Evolutionary conservation across 2,329 filamentous ascomycete genomes (phyloP), one percentile per base, ranked within the genome.

Genomic region (Fonsecaea pedrosoi): DNA sequence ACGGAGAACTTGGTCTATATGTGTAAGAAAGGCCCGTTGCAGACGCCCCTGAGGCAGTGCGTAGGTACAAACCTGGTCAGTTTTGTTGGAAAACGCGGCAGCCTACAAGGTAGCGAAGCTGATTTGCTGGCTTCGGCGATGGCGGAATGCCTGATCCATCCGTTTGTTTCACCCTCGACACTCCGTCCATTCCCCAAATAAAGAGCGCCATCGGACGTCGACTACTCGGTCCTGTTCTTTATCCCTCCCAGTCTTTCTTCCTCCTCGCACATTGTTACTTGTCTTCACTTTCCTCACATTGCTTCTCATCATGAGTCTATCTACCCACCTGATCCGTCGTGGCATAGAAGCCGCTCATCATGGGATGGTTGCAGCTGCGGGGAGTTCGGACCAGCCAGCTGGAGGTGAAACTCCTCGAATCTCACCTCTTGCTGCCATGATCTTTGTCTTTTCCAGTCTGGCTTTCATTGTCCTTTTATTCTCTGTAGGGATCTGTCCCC

Each of bases 281-380:
- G 42, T 12, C 30, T 10, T 34, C 42, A 34, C 37, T 21, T 70
- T 50, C 35, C 30, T 18, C 34, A 38, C 38, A 37, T n/a, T 13
- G 30, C 4, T 40, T 21, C 21, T 42, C 60, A 45, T n/a, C 55
- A 70, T 70, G 68, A 66, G 56, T 57, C 34, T 70, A 42, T 58
- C 68, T 35, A 64, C 34, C 32, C 65, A 71, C 53, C 63, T 81
- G 60, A 71, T 79, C 67, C 77, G 78, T 59, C 77, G 79, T 54
- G 75, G 78, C 60, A 66, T 77, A 40, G 78, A 79, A 66, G 66
- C 73, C 58, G 75, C 72, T 64, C 65, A 68, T 45, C 66, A 72
- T 60, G 69, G 74, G 10, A 64, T 76, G 60, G 70, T 72, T 60
- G 67, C 66, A 25, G 62, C 69, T 13, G 69, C 73, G n/a, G 54